Conservation (phyloP, 352 stramenopile genomes). For the Phytophthora melonis region DNA sequence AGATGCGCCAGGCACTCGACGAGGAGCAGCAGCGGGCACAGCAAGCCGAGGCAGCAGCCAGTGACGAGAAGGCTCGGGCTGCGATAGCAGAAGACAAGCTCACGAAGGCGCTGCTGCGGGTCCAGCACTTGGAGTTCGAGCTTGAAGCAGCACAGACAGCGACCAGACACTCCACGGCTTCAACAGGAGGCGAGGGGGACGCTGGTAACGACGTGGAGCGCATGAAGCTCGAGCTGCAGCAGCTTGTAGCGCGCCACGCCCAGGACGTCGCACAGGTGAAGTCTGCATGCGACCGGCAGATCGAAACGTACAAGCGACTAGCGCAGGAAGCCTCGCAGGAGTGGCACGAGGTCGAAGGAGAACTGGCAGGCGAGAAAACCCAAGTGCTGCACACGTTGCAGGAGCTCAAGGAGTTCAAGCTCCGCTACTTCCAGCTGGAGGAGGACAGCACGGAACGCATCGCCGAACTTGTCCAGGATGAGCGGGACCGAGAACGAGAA, state of each 20-base stretch:
- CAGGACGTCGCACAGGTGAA: slow-evolving; percentile 57
- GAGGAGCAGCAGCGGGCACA: slow-evolving; percentile 43
- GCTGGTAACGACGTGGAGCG: slow-evolving; percentile 24
- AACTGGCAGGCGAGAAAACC: slow-evolving; percentile 63
- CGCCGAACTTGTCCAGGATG: slow-evolving; percentile 69
- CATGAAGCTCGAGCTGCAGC: slow-evolving; percentile 36
- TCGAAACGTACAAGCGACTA: slow-evolving; percentile 72
- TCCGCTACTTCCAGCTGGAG: slow-evolving; percentile 73
- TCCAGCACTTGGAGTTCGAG: slow-evolving; percentile 77
- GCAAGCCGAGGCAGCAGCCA: slow-evolving; percentile 30
- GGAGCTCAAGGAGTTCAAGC: slow-evolving; percentile 82
- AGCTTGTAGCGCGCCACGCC: slow-evolving; percentile 53
- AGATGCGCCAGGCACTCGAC: slow-evolving; percentile 61
- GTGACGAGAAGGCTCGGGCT: slow-evolving; percentile 28
- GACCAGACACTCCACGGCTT: slow-evolving; percentile 6
- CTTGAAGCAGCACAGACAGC: slow-evolving; percentile 49
- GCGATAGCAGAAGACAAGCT: slow-evolving; percentile 52
- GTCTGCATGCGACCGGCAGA: slow-evolving; percentile 60
- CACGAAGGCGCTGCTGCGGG: slow-evolving; percentile 60
- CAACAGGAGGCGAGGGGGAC: background rate
- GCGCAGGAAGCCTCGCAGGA: slow-evolving; percentile 68
- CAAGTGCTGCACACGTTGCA: slow-evolving; percentile 61
- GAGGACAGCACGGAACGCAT: slow-evolving; percentile 68
- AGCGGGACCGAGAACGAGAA: slow-evolving; percentile 59
- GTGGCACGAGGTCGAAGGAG: slow-evolving; percentile 77